Percentiles rank a stretch among this genome's conserved stretches.
phyloP scores from a whole-genome alignment of 805 yeast genomes.

The Candida morakotiae region DNA sequence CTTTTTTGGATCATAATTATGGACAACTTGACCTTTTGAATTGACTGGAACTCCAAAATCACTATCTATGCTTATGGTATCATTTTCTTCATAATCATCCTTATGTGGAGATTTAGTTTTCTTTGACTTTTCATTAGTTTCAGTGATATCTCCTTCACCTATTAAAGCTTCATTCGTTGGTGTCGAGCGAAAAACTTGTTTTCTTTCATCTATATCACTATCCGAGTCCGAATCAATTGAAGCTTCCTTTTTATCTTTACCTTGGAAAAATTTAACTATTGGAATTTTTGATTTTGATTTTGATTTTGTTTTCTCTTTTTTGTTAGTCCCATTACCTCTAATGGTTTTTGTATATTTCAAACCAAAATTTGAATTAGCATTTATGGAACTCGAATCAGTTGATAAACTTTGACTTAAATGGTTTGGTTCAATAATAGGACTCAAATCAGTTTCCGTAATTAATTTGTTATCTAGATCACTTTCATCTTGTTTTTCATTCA shows the following conservation, averaged over 20 bases:
- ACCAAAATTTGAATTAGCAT: background rate
- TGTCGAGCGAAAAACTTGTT: background rate
- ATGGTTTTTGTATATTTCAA: conserved; percentile 3
- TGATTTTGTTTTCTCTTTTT: conserved; percentile 3
- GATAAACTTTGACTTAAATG: background rate
- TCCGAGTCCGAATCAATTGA: conserved; percentile 5
- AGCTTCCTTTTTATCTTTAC: conserved; percentile 3
- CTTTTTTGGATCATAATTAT: conserved; percentile 5
- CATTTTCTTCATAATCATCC: conserved; percentile 6
- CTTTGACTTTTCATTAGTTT: conserved; percentile 8
- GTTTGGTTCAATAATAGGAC: conserved; percentile 3
- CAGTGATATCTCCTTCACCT: conserved; percentile 14
- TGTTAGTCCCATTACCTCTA: background rate
- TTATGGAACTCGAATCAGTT: background rate
- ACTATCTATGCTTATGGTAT: conserved; percentile 23
- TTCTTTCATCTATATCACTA: conserved; percentile 1
- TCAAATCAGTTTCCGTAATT: background rate
- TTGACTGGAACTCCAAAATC: conserved; percentile 27
- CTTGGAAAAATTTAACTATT: conserved; percentile 11
- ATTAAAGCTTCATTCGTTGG: conserved; percentile 11
- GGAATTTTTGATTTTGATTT: conserved; percentile 9
- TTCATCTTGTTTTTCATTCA: background rate
- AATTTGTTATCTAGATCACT: background rate
- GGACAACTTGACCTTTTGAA: conserved; percentile 14
- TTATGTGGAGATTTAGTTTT: background rate